Percentiles rank a stretch among this genome's conserved stretches.
Evolutionary conservation across 345 rosid genomes (phyloP).

Genomic region (Euclidium syriacum): DNA sequence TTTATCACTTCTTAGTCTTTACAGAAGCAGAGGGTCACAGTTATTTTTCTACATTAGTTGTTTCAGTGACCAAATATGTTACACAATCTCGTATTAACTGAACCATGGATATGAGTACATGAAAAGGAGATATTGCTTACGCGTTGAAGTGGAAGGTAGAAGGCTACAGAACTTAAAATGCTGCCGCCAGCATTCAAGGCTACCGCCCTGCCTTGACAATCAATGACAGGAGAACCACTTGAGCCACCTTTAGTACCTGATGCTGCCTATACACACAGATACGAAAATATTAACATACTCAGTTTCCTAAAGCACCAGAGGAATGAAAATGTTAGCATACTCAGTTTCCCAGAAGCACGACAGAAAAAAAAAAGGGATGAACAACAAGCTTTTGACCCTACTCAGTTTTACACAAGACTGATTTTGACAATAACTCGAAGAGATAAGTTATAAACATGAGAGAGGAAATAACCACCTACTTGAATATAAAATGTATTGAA

Average conservation of each 20-base stretch:
- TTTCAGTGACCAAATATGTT: no score
- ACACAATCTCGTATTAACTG: no score
- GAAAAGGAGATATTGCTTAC: constrained; percentile 38
- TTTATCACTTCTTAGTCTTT: neutral
- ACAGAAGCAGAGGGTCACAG: constrained; percentile 7
- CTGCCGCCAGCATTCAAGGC: constrained; percentile 98
- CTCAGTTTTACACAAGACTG: neutral
- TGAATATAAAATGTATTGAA: constrained; percentile 98
- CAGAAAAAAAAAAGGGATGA: neutral
- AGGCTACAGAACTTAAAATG: constrained; percentile 80
- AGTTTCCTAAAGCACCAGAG: no score
- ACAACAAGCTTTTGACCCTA: constrained; percentile 5
- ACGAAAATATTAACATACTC: neutral
- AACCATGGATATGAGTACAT: neutral
- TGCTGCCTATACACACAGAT: constrained; percentile 65
- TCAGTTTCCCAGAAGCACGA: constrained; percentile 1
- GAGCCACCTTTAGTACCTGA: constrained; percentile 98
- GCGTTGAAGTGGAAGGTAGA: constrained; percentile 80
- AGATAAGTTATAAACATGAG: neutral
- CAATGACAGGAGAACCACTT: constrained; percentile 97
- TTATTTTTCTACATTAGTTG: neutral
- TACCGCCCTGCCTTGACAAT: constrained; percentile 92
- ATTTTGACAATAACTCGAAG: no score
- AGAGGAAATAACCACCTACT: constrained; percentile 43
- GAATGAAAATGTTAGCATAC: no score